phyloP scores from a whole-genome alignment of 202 grass and related monocot genomes.

The Schoenoplectus triqueter region DNA sequence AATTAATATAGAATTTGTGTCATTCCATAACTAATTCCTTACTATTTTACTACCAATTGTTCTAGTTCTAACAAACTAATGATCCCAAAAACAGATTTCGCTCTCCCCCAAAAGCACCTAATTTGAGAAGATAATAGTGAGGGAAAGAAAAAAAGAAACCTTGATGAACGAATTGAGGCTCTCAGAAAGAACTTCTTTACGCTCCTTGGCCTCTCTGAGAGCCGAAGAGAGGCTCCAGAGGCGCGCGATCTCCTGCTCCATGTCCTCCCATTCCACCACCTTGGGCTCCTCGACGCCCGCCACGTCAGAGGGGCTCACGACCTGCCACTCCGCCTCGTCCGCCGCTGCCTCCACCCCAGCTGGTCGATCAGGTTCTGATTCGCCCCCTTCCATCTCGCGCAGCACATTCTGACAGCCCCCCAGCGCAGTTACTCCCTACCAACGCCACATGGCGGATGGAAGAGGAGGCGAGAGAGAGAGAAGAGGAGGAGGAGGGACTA shows the following conservation, averaged over 20 bases:
- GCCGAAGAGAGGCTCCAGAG: conserved; percentile 77
- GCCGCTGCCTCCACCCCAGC: conserved; percentile 22
- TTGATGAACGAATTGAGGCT: conserved; percentile 63
- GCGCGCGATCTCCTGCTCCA: conserved; percentile 89
- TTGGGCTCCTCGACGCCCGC: conserved; percentile 52
- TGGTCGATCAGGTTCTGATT: conserved; percentile 36
- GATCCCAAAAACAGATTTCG: too few relatives aligned
- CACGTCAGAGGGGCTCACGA: conserved; percentile 50
- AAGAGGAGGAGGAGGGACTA: not conserved
- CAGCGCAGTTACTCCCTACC: conserved; percentile 9
- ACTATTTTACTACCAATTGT: conserved; percentile 6
- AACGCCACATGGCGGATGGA: conserved; percentile 5
- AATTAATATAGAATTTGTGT: not conserved
- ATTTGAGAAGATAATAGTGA: not conserved
- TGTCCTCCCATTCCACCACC: conserved; percentile 83
- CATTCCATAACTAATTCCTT: conserved; percentile 12
- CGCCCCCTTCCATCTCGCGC: conserved; percentile 29
- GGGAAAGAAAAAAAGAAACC: conserved; percentile 45
- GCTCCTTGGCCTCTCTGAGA: conserved; percentile 48
- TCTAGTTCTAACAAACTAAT: not conserved
- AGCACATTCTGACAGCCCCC: conserved; percentile 35
- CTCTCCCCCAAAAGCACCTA: too few relatives aligned
- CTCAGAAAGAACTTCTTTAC: conserved; percentile 57
- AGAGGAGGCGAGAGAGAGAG: not conserved
- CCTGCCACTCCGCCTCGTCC: conserved; percentile 40